These are phyloP conservation scores for Botrytis squamosa DNA, from an alignment of 2,329 filamentous ascomycete genomes.

Conservation along the genomic window DNA sequence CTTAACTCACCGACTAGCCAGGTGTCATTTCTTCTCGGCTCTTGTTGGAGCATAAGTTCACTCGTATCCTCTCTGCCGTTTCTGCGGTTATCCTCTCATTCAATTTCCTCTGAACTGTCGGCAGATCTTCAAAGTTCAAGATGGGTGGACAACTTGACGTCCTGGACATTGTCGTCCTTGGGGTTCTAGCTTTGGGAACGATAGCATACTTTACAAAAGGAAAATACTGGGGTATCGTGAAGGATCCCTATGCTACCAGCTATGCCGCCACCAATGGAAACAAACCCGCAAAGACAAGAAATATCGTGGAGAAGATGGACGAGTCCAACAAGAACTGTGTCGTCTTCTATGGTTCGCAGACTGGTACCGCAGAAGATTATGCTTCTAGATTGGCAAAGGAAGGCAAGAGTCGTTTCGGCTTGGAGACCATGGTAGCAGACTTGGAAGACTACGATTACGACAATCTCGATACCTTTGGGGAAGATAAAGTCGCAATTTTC, in stretches of 20 bases:
- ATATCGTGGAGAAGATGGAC: slow-evolving; percentile 94
- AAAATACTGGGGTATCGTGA: slow-evolving; percentile 83
- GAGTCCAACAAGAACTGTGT: slow-evolving; percentile 96
- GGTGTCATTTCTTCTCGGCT: slow-evolving; percentile 30
- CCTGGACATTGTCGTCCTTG: slow-evolving; percentile 89
- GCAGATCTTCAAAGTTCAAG: background rate
- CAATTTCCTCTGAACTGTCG: background rate
- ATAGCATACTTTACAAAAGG: slow-evolving; percentile 98
- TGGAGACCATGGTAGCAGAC: slow-evolving; percentile 98
- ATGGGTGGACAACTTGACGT: slow-evolving; percentile 92
- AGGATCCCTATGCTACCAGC: slow-evolving; percentile 82
- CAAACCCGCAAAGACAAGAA: slow-evolving; percentile 81
- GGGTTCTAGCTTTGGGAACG: slow-evolving; percentile 79
- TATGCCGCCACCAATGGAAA: slow-evolving; percentile 66
- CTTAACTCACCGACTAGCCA: background rate
- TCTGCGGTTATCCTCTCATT: background rate
- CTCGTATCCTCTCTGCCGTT: background rate
- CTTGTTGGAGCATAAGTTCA: slow-evolving; percentile 7
- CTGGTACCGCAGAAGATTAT: slow-evolving; percentile 97
- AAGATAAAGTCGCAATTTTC: slow-evolving; percentile 91
- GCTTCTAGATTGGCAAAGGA: slow-evolving; percentile 95
- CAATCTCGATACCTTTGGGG: slow-evolving; percentile 82
- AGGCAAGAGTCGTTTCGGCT: slow-evolving; percentile 89
- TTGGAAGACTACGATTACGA: slow-evolving; percentile 98
- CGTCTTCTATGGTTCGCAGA: slow-evolving; percentile 98